Conservation (phyloP, 2,329 filamentous ascomycete genomes). For the Fusarium staphyleae region DNA sequence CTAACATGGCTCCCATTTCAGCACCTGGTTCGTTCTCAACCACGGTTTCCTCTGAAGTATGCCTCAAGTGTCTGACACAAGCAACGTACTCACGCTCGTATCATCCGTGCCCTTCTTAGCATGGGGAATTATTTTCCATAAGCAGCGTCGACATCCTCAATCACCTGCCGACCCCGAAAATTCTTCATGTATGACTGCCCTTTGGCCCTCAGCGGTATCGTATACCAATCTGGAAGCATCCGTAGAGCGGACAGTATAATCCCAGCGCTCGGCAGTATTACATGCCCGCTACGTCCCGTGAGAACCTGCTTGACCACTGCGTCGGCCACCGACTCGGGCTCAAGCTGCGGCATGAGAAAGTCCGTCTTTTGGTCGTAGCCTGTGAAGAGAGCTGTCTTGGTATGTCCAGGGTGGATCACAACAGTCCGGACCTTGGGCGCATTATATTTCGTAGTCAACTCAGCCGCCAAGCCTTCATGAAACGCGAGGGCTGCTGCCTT, state of each 20-base stretch:
- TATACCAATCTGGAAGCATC: constrained; percentile 68
- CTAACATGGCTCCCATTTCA: too few relatives aligned
- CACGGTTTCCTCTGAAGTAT: neutral
- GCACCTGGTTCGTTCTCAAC: too few relatives aligned
- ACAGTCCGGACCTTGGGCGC: constrained; percentile 71
- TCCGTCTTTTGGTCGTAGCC: constrained; percentile 63
- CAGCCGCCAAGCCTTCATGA: constrained; percentile 69
- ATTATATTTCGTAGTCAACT: constrained; percentile 66
- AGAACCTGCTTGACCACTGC: constrained; percentile 59
- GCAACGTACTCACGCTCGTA: constrained; percentile 47
- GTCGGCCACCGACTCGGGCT: constrained; percentile 52
- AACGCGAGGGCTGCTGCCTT: constrained; percentile 73
- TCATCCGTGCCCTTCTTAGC: constrained; percentile 33
- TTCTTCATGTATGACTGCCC: constrained; percentile 51
- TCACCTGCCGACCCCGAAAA: constrained; percentile 57
- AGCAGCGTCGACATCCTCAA: constrained; percentile 52
- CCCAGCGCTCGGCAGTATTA: constrained; percentile 55
- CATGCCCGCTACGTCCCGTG: constrained; percentile 55
- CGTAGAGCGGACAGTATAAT: constrained; percentile 53
- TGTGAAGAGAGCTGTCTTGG: constrained; percentile 46
- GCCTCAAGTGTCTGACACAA: constrained; percentile 42
- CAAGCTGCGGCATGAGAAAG: constrained; percentile 47
- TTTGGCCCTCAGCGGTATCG: constrained; percentile 58
- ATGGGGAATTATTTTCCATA: constrained; percentile 41
- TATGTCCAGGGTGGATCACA: constrained; percentile 63